A percentile compares a stretch with the other conserved stretches of the same genome.
These are phyloP conservation scores for Brassica cretica DNA, from an alignment of 345 rosid species.

Conservation along the genomic window DNA sequence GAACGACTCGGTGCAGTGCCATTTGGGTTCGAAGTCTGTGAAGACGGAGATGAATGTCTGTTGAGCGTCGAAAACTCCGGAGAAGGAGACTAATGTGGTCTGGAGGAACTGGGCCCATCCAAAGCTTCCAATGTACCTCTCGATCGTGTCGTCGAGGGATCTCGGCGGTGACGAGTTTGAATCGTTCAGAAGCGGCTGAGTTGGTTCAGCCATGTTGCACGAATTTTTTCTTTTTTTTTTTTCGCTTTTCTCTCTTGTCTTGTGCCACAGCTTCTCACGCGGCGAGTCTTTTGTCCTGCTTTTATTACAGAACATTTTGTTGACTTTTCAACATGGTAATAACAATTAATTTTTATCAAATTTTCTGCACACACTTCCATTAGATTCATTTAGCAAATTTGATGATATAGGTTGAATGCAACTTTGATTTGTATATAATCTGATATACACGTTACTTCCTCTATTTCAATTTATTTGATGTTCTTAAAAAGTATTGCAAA, in stretches of 20 bases:
- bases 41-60: slow-evolving; percentile 50
- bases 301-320: background rate
- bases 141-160: slow-evolving; percentile 39
- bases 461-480: too few relatives aligned
- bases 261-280: background rate
- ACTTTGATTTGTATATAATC: background rate
- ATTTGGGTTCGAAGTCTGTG: slow-evolving; percentile 42
- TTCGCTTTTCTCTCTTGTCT: background rate
- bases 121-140: slow-evolving; percentile 31
- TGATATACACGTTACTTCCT: background rate
- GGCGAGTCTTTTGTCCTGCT: slow-evolving; percentile 17
- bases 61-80: slow-evolving; percentile 62
- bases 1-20: slow-evolving; percentile 49
- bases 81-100: slow-evolving; percentile 52
- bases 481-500: too few relatives aligned
- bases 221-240: background rate
- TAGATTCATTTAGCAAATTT: too few relatives aligned
- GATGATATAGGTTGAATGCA: background rate
- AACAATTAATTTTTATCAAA: background rate
- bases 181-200: slow-evolving; percentile 35
- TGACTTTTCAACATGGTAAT: slow-evolving; percentile 21
- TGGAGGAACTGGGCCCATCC: slow-evolving; percentile 53
- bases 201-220: slow-evolving; percentile 30
- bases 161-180: slow-evolving; percentile 21
- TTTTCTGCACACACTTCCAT: background rate